These are phyloP conservation scores for Peniophora sp. DNA, from an alignment of 1,284 basidiomycete species.

Conservation along the genomic window DNA sequence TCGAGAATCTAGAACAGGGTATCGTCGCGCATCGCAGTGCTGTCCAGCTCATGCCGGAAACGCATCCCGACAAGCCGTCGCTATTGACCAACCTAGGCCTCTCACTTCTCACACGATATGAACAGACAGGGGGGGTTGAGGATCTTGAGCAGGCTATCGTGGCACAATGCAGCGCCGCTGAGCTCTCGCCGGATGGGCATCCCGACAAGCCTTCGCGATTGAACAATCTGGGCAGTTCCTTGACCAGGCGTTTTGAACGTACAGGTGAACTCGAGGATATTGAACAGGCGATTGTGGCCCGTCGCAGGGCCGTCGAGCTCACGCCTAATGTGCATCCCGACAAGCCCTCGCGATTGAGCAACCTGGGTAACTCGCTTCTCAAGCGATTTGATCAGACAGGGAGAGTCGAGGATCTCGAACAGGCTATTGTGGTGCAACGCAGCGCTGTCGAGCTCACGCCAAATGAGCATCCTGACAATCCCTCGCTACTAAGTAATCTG, in stretches of 20 bases:
- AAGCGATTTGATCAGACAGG: constrained; percentile 2
- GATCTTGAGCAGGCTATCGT: constrained; percentile 24
- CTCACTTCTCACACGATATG: constrained; percentile 20
- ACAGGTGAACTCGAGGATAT: constrained; percentile 18
- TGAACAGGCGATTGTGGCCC: constrained; percentile 21
- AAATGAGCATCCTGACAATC: not conserved
- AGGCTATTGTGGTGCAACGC: not conserved
- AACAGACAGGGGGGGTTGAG: constrained; percentile 11
- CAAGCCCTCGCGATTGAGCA: constrained; percentile 6
- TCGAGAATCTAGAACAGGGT: constrained; percentile 20
- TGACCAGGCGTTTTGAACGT: constrained; percentile 19
- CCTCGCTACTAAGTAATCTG: not conserved
- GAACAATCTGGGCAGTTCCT: constrained; percentile 21
- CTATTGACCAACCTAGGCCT: constrained; percentile 22
- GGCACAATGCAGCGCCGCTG: constrained; percentile 15
- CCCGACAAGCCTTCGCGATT: constrained; percentile 14
- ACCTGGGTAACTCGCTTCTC: constrained; percentile 6
- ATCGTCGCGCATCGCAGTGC: constrained; percentile 14
- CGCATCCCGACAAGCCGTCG: too few relatives aligned
- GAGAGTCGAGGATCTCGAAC: not conserved
- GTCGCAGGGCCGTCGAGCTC: constrained; percentile 15
- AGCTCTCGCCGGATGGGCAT: constrained; percentile 15
- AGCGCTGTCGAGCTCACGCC: too few relatives aligned
- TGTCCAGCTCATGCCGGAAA: constrained; percentile 14
- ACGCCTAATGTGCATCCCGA: constrained; percentile 11